Conservation (phyloP, 2,329 filamentous ascomycete genomes). For the Ophiostoma sp. region DNA sequence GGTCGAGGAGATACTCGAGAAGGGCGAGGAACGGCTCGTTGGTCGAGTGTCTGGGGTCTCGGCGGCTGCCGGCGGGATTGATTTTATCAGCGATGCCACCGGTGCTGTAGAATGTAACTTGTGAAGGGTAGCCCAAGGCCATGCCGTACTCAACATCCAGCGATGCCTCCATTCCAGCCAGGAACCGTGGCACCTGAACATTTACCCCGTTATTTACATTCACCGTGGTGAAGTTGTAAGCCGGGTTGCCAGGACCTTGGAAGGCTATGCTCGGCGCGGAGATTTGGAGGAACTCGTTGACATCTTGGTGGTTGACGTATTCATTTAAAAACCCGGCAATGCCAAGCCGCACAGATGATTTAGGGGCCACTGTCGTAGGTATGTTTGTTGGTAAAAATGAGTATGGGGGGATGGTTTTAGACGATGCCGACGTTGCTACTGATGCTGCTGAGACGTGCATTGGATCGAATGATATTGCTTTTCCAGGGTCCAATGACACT, state of each 20-base stretch:
- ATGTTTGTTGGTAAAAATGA: neutral
- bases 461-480: neutral
- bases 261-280: conserved; percentile 24
- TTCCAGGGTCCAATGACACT: neutral
- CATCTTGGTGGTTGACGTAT: conserved; percentile 48
- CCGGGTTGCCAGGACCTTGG: neutral
- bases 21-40: conserved; percentile 62
- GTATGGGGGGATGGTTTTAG: neutral
- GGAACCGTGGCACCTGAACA: conserved; percentile 37
- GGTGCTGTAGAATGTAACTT: conserved; percentile 48
- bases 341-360: conserved; percentile 44
- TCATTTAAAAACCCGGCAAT: conserved; percentile 54
- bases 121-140: conserved; percentile 46
- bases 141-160: conserved; percentile 53
- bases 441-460: neutral
- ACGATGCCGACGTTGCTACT: neutral
- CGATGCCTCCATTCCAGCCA: conserved; percentile 48
- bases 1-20: conserved; percentile 50
- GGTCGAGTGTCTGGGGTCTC: conserved; percentile 34
- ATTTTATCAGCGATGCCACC: conserved; percentile 48
- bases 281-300: conserved; percentile 38
- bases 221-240: conserved; percentile 38
- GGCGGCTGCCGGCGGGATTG: conserved; percentile 38
- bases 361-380: conserved; percentile 27
- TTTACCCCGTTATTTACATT: conserved; percentile 50